These are phyloP conservation scores for Apiospora saccharicola DNA, from an alignment of 2,329 filamentous ascomycete species.

Conservation along the genomic window DNA sequence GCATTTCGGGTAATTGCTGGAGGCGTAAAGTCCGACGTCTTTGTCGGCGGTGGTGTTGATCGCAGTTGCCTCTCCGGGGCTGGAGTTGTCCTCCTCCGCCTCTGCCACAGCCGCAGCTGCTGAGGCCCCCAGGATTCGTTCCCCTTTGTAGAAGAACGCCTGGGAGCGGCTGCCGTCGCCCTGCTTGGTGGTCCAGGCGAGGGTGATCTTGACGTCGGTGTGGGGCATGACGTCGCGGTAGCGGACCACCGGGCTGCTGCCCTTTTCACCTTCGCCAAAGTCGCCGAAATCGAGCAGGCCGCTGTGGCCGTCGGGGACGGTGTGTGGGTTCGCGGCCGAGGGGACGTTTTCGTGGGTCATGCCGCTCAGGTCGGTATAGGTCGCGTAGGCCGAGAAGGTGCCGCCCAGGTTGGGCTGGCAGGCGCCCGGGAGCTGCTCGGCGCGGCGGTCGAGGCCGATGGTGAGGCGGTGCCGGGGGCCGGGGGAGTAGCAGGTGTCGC, in stretches of 20 bases:
- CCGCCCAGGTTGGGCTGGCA: neutral
- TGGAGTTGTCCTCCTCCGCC: no score
- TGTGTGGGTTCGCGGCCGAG: neutral
- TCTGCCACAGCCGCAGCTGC: no score
- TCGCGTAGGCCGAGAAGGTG: neutral
- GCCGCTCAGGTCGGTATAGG: neutral
- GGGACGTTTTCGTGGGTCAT: neutral
- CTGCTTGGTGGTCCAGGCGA: neutral
- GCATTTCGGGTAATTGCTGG: no score
- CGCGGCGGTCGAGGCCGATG: neutral
- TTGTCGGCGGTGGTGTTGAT: no score
- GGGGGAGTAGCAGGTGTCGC: neutral
- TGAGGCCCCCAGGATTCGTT: no score
- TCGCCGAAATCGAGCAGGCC: neutral
- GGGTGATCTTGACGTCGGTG: neutral
- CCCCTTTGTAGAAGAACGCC: neutral
- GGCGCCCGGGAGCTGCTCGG: neutral
- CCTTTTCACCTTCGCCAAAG: neutral
- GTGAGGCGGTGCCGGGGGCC: neutral
- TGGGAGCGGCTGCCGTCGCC: neutral
- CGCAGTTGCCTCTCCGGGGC: no score
- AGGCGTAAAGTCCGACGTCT: no score
- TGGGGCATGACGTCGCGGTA: neutral
- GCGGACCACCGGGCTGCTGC: neutral
- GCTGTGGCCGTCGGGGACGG: neutral